These are phyloP conservation scores for Umbelopsis sp. DNA, from an alignment of 192 early-diverging fungal genomes.

Conservation along the genomic window DNA sequence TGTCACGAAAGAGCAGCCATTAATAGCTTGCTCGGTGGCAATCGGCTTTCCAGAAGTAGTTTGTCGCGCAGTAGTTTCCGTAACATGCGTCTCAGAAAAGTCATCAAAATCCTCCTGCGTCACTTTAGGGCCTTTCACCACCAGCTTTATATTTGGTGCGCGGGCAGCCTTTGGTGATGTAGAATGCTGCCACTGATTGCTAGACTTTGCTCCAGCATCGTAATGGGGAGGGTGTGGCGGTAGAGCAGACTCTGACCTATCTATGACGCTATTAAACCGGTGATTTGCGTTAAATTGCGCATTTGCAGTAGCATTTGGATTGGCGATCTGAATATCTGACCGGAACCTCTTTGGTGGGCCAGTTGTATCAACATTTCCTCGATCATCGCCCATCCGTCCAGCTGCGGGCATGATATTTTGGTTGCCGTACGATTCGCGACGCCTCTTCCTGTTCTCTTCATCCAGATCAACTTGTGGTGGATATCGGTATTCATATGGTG, in stretches of 20 bases:
- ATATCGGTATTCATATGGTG: background rate
- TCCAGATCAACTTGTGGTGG: background rate
- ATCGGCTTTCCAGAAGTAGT: background rate
- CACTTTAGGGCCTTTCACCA: background rate
- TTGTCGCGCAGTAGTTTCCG: slow-evolving; percentile 14
- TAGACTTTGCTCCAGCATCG: background rate
- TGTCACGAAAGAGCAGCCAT: background rate
- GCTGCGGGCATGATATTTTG: background rate
- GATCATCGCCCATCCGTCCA: background rate
- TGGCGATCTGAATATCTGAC: background rate
- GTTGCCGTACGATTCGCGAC: background rate
- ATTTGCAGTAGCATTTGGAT: background rate
- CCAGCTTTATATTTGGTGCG: background rate
- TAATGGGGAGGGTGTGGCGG: background rate
- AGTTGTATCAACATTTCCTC: background rate
- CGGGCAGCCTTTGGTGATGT: background rate
- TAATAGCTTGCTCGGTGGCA: background rate
- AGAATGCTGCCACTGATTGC: background rate
- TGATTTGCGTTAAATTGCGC: background rate
- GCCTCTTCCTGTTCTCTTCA: background rate
- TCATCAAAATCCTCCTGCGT: background rate
- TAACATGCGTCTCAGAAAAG: background rate
- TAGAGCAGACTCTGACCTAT: background rate
- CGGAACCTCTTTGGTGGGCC: slow-evolving; percentile 2
- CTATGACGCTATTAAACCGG: background rate